Percentiles rank a stretch among this genome's conserved stretches.
phyloP scores from a whole-genome alignment of 208 protist species.

The Tetramitus jugosus region DNA sequence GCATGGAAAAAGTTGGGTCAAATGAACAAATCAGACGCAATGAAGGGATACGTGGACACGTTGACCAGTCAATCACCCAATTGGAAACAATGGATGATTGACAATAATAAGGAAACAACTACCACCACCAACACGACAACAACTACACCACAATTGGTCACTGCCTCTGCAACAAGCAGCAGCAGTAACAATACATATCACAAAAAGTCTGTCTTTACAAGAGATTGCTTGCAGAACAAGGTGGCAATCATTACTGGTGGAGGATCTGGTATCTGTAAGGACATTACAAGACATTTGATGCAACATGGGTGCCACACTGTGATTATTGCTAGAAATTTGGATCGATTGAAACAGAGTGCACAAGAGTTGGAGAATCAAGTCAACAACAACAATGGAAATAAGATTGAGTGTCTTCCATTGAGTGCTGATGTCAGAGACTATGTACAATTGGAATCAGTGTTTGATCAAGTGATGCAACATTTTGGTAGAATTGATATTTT shows the following conservation, averaged over 20 bases:
- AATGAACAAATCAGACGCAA: conserved; percentile 73
- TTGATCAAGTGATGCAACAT: neutral
- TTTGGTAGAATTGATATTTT: conserved; percentile 34
- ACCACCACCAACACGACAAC: no score
- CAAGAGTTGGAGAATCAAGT: neutral
- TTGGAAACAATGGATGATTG: no score
- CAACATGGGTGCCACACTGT: conserved; percentile 26
- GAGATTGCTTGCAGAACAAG: no score
- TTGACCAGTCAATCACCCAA: no score
- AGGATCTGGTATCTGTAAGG: conserved; percentile 39
- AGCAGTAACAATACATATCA: no score
- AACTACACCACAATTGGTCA: no score
- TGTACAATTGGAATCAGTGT: neutral
- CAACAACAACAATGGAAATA: neutral
- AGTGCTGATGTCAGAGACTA: conserved; percentile 31
- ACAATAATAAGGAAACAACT: no score
- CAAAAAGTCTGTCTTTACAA: no score
- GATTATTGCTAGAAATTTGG: neutral
- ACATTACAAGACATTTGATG: conserved; percentile 22
- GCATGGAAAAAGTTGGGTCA: conserved; percentile 77
- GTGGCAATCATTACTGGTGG: conserved; percentile 44
- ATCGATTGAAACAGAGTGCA: neutral
- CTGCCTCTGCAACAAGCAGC: no score
- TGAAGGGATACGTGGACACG: conserved; percentile 78
- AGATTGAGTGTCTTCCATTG: neutral